These are phyloP conservation scores for Forsythia viridissima DNA, from an alignment of 257 asterid genomes.

Conservation along the genomic window DNA sequence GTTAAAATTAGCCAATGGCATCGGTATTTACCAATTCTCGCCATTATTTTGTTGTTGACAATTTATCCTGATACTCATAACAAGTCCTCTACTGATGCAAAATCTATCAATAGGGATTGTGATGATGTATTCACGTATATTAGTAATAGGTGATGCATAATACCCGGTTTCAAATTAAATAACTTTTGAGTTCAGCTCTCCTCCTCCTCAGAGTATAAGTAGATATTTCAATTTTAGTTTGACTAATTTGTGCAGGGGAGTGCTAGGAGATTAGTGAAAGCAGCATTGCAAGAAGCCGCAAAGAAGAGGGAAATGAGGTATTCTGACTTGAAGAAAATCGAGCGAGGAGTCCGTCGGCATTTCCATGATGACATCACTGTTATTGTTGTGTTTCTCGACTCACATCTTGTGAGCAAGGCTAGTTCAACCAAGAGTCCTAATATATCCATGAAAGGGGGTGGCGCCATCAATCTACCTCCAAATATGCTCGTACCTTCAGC, in stretches of 20 bases:
- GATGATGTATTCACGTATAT: neutral
- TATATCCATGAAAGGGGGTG: constrained; percentile 51
- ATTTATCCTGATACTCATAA: neutral
- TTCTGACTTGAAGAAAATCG: constrained; percentile 53
- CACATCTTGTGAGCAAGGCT: constrained; percentile 41
- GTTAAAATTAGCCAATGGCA: neutral
- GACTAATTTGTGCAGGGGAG: constrained; percentile 40
- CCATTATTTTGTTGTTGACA: neutral
- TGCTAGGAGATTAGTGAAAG: constrained; percentile 54
- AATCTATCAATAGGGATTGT: neutral
- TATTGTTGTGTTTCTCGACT: constrained; percentile 46
- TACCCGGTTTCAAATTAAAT: neutral
- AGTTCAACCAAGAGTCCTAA: constrained; percentile 39
- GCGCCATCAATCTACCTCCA: constrained; percentile 31
- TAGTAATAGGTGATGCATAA: neutral
- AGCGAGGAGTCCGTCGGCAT: constrained; percentile 55
- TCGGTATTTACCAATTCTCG: neutral
- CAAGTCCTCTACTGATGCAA: neutral
- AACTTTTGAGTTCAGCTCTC: neutral
- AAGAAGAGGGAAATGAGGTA: constrained; percentile 64
- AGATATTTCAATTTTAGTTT: neutral
- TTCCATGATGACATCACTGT: constrained; percentile 59
- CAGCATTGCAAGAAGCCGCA: constrained; percentile 58
- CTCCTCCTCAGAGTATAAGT: neutral
- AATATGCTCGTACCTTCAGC: constrained; percentile 41